Base-by-base conservation (phyloP, 306 rosid genomes). In the Hippophae rhamnoides region DNA sequence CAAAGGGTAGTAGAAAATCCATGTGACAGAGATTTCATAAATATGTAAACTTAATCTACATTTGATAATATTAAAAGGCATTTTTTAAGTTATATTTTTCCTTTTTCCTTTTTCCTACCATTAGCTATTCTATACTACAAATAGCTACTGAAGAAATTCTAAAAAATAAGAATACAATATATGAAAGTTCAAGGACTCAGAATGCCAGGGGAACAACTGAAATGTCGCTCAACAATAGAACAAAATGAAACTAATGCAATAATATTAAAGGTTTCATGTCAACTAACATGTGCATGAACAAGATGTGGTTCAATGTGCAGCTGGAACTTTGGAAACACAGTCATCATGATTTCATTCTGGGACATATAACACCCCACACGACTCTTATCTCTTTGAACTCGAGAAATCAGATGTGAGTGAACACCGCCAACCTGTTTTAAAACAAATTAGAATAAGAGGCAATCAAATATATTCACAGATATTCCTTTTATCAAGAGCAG, bases 251-350 rank as follows among this genome's bases (percentile, higher is more conserved):
- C 18, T 41, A 64, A 2, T 6, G 27, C 10, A 64, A 2, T 7
- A 26, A 10, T 50, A 2, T 41, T 40, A 10, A 52, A 55, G 61
- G 61, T 10, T 72, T 41, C 9, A 57, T 62, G 62, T 47, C 57
- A 54, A 87, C 98, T 85, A 61, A 92, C 99, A 54, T 92, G 99
- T 54, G 96, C 99, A 58, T 86, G 90, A 78, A 92, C 99, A 70
- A 92, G 96, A 77, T 88, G 96, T 70, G 99, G 99, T 70, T 92
- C 99, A 77, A 92, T 92, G 74, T 85, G 80, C 68, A 79, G 88
- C 86, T 92, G 99, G 86, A 92, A 92, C 93, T 88, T 92, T 10
- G 99, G 97, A 76, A 92, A 92, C 68, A 92, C 99, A 13, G 89
- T 92, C 86, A 75, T 84, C 94, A 88, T 92, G 73, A 92, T 88